Evolutionary conservation across 169 alveolate species (phyloP), one percentile per base, ranked within the genome.

Genomic region (Theileria luwenshuni): DNA sequence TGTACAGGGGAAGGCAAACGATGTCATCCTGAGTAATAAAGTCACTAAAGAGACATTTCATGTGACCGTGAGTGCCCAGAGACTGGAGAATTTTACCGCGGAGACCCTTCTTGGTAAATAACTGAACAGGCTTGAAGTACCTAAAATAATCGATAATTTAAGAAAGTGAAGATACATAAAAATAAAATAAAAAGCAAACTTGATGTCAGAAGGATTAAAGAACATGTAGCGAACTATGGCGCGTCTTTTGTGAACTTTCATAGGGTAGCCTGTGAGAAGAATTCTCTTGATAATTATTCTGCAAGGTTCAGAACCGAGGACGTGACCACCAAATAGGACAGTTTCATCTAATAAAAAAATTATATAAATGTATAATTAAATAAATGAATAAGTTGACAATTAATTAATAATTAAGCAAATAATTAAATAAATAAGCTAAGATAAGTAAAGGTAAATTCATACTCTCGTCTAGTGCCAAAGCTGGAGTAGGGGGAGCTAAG

Each of bases 31-130:
- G 98, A 83, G 93, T 93, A 59, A 98, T 90, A 74, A 83, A 92
- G 69, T 94, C 97, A 79, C 94, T 96, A 90, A 98, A 98, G 69
- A 92, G 85, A 86, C 99, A 97, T 88, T 98, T 98, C 99, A 98
- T 97, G 89, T 96, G 91, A 27, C 99, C 99, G 85, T 98, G 99
- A 17, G 99, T 97, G n/a, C 99, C 99, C 74, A 98, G 86, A 33
- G 99, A 93, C 86, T 95, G 98, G 67, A 81, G 86, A 56, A 98
- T 98, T 76, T 96, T 93, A 47, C 99, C 99, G 80, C 98, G 92
- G 43, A 96, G 92, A 23, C 99, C 99, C 49, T 92, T 90, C 92
- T 96, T 97, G 28, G 99, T 97, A 63, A 91, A 94, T 56, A 98
- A 95, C 90, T 97, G 98, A 0, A 97, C 97, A 0, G 99, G 99